Evolutionary conservation across 129 eudicot species (phyloP), one percentile per base, ranked within the genome.

Genomic region (Artemisia tridentata): DNA sequence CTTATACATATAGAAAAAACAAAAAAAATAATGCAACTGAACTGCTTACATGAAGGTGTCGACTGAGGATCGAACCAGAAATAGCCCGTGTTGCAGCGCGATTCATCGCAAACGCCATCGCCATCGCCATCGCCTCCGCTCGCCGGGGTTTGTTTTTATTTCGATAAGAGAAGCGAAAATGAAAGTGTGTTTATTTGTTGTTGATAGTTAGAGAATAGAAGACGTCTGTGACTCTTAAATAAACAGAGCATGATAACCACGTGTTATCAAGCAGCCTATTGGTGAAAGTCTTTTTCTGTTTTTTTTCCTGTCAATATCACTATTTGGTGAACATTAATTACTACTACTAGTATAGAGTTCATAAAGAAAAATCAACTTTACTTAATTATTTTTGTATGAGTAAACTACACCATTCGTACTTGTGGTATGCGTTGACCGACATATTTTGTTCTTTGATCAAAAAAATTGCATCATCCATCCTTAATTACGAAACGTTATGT

Each of bases 41-140:
- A 34, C 15, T 21, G 70, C 81, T 71, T 80, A 91, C 97, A 54
- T 90, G 96, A 54, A 93, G 81, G 74, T 76, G 41, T 69, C 98
- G 79, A 50, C 86, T 19, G 18, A 80, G 54, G 56, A 80, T 20
- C 11, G 91, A 83, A 62, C 53, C 69, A 54, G 83, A 67, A 25
- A 80, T 19, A 63, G 87, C 82, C 31, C 88, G 90, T 71, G 79
- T 45, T 38, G 95, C 96, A 55, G 73, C 95, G 52, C 96, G 95
- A 67, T 66, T 93, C 86, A 89, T 83, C 80, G 92, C 88, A 90
- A 89, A 76, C 11, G 72, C 29, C 71, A 71, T 68, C 68, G 68
- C 58, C 78, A 58, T 72, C 23, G 52, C 29, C 71, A 71, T 68
- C 68, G 68, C 58, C 78, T 49, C 65, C 23, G 52, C n/a, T 46